Evolutionary conservation across 306 rosid species (phyloP).

Genomic region (Rosa rugosa): DNA sequence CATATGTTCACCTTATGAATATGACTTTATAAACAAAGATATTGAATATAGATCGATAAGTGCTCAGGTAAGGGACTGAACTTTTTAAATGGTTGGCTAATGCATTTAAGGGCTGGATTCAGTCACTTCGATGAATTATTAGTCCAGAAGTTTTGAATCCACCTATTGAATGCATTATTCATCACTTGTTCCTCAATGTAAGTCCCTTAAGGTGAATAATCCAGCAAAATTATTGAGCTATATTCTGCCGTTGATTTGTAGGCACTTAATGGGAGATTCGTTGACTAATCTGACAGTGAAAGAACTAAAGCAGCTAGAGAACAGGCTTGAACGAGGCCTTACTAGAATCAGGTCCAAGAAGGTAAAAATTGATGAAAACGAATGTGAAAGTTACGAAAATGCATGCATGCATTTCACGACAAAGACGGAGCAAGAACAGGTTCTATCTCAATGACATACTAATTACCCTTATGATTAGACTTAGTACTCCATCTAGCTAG

Average conservation of each 20-base stretch:
- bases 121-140: not conserved
- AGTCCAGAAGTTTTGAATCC: not conserved
- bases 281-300: constrained; percentile 70
- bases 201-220: too few relatives aligned
- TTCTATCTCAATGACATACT: constrained; percentile 10
- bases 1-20: not conserved
- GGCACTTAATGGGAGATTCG: constrained; percentile 92
- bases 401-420: constrained; percentile 2
- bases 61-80: not conserved
- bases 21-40: not conserved
- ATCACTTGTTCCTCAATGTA: not conserved
- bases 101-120: not conserved
- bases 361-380: constrained; percentile 36
- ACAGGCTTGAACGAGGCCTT: constrained; percentile 79
- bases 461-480: not conserved
- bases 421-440: not conserved
- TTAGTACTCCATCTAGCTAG: not conserved
- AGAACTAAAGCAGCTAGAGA: constrained; percentile 88
- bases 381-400: not conserved
- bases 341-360: constrained; percentile 86
- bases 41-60: not conserved
- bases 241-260: constrained; percentile 20
- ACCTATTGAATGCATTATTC: not conserved
- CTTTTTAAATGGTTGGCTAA: not conserved
- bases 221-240: too few relatives aligned